Conservation (phyloP, 352 stramenopile species). For the Phytopythium helicoides region DNA sequence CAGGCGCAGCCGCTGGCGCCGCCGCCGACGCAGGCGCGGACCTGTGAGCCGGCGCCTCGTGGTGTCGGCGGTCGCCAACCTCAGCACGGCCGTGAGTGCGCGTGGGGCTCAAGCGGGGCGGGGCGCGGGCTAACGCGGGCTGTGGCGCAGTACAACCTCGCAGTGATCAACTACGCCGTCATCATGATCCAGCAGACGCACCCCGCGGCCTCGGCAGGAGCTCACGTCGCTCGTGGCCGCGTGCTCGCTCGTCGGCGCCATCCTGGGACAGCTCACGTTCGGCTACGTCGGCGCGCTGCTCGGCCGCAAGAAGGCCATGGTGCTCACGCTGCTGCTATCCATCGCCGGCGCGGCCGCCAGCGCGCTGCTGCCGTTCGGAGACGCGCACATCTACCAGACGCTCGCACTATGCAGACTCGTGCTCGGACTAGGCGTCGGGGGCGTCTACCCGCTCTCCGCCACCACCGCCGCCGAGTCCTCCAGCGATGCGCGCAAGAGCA, state of each 20-base stretch:
- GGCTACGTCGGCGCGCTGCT: conserved; percentile 74
- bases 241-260: conserved; percentile 74
- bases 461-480: conserved; percentile 60
- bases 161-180: conserved; percentile 68
- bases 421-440: conserved; percentile 72
- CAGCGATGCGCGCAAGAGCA: conserved; percentile 48
- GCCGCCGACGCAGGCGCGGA: neutral
- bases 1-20: too few relatives aligned
- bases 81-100: conserved; percentile 66
- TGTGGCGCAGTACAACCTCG: conserved; percentile 63
- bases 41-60: conserved; percentile 41
- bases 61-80: conserved; percentile 77
- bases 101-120: neutral
- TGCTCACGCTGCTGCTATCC: conserved; percentile 70
- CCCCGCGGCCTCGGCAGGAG: conserved; percentile 42
- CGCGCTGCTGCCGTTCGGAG: conserved; percentile 56
- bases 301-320: conserved; percentile 69
- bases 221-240: conserved; percentile 65
- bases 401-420: conserved; percentile 71
- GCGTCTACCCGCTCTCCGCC: conserved; percentile 80
- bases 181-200: conserved; percentile 59
- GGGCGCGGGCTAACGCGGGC: neutral
- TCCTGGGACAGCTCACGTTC: conserved; percentile 76
- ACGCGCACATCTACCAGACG: conserved; percentile 53
- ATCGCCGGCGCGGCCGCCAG: conserved; percentile 57